Percentiles rank a stretch among this genome's conserved stretches.
Evolutionary conservation across 176 grass and related monocot genomes (phyloP).

Genomic region (Tillandsia fasciculata): DNA sequence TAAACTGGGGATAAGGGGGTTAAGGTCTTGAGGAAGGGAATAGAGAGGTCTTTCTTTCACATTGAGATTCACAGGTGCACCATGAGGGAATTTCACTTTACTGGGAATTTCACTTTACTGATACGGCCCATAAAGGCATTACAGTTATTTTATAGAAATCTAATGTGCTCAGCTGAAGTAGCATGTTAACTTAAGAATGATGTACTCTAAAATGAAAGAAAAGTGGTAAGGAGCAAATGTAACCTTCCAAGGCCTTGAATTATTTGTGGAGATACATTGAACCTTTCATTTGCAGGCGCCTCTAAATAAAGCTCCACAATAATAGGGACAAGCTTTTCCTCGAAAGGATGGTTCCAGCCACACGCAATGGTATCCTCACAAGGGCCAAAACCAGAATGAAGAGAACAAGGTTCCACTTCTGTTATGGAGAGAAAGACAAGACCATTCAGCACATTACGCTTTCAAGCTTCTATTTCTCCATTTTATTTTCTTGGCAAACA

Average conservation of each 20-base stretch:
- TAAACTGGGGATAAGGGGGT: too few relatives aligned
- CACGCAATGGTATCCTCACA: constrained; percentile 27
- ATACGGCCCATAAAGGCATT: too few relatives aligned
- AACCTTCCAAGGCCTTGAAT: constrained; percentile 94
- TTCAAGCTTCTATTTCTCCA: not conserved
- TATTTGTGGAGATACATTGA: constrained; percentile 56
- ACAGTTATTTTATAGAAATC: too few relatives aligned
- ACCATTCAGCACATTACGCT: constrained; percentile 9
- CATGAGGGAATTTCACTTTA: too few relatives aligned
- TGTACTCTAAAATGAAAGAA: not conserved
- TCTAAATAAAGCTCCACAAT: constrained; percentile 81
- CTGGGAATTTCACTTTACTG: too few relatives aligned
- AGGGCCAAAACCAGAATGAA: constrained; percentile 30
- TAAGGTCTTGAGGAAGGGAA: too few relatives aligned
- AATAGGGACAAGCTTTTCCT: constrained; percentile 83
- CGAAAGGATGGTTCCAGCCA: constrained; percentile 69
- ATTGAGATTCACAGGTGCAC: too few relatives aligned
- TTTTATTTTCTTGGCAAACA: too few relatives aligned
- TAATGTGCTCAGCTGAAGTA: not conserved
- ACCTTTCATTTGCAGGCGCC: constrained; percentile 75
- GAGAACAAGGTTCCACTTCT: constrained; percentile 32
- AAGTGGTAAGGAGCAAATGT: not conserved
- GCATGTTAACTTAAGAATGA: constrained; percentile 6
- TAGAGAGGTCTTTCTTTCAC: too few relatives aligned
- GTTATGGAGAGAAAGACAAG: constrained; percentile 16